Evolutionary conservation across 2,329 filamentous ascomycete species (phyloP).

Genomic region (Sordariomycetes sp.): DNA sequence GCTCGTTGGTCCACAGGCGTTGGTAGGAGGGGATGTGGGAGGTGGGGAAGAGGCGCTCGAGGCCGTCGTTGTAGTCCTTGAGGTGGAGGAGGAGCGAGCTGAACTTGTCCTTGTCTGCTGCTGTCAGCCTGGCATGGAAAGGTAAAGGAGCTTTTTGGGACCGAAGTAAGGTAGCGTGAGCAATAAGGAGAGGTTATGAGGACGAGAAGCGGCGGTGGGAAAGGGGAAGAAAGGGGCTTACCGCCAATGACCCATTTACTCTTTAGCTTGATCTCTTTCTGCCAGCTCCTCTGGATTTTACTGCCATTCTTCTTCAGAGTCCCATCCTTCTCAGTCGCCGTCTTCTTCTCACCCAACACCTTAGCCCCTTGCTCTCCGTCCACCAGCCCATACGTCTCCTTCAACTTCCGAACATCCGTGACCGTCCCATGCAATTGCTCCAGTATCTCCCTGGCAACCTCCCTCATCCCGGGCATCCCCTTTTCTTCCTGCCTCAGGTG

Average conservation of each 20-base stretch:
- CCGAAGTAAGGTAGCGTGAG: too few species aligned
- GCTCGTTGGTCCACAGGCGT: constrained; percentile 35
- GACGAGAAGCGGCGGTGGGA: too few species aligned
- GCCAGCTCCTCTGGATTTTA: constrained; percentile 20
- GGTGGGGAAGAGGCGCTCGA: constrained; percentile 35
- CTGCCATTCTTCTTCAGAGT: constrained; percentile 8
- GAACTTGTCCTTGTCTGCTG: constrained; percentile 34
- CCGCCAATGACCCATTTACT: constrained; percentile 34
- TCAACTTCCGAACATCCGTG: constrained; percentile 31
- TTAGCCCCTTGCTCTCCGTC: too few species aligned
- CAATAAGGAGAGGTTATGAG: too few species aligned
- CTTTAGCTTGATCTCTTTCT: constrained; percentile 21
- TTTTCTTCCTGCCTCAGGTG: constrained; percentile 21
- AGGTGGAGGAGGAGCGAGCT: constrained; percentile 27
- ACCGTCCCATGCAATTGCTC: constrained; percentile 32
- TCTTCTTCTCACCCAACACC: constrained; percentile 12
- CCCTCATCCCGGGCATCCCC: constrained; percentile 24
- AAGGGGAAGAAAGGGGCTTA: too few species aligned
- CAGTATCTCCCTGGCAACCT: constrained; percentile 30
- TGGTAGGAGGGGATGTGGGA: constrained; percentile 30
- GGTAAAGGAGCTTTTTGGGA: too few species aligned
- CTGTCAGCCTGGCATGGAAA: neutral
- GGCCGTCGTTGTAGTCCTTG: constrained; percentile 37
- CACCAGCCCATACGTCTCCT: constrained; percentile 30
- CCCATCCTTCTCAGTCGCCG: constrained; percentile 6